Conservation (phyloP, 73 alveolate genomes). For the Loxodes magnus region DNA sequence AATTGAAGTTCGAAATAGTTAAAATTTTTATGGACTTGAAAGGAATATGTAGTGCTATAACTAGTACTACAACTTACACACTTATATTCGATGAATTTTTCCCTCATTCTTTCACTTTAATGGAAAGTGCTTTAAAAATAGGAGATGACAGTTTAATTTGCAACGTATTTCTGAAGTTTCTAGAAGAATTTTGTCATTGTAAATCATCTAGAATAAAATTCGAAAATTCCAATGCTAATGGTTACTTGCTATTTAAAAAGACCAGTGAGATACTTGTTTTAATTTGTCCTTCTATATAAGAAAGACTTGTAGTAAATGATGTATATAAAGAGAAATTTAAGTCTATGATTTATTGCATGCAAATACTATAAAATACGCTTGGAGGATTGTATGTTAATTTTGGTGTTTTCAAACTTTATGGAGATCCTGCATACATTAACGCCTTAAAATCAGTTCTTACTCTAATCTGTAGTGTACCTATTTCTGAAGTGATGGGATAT, state of each 20-base stretch:
- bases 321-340: not conserved
- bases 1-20: not conserved
- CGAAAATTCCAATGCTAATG: slow-evolving; percentile 1
- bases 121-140: not conserved
- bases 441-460: not conserved
- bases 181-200: not conserved
- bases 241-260: slow-evolving; percentile 1
- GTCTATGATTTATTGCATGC: not conserved
- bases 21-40: slow-evolving; percentile 3
- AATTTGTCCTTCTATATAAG: not conserved
- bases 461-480: no score
- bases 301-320: not conserved
- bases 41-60: slow-evolving; percentile 5
- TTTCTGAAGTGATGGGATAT: no score
- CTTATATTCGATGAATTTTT: slow-evolving; percentile 8
- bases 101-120: not conserved
- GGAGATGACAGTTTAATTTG: not conserved
- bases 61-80: not conserved
- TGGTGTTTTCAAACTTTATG: slow-evolving; percentile 8
- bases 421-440: slow-evolving; percentile 9
- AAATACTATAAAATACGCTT: not conserved
- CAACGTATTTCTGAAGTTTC: not conserved
- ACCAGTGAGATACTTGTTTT: not conserved
- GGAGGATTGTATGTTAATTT: slow-evolving; percentile 9
- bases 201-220: slow-evolving; percentile 5